phyloP scores from a whole-genome alignment of 1,284 basidiomycete species.

The Cutaneotrichosporon spelunceum region DNA sequence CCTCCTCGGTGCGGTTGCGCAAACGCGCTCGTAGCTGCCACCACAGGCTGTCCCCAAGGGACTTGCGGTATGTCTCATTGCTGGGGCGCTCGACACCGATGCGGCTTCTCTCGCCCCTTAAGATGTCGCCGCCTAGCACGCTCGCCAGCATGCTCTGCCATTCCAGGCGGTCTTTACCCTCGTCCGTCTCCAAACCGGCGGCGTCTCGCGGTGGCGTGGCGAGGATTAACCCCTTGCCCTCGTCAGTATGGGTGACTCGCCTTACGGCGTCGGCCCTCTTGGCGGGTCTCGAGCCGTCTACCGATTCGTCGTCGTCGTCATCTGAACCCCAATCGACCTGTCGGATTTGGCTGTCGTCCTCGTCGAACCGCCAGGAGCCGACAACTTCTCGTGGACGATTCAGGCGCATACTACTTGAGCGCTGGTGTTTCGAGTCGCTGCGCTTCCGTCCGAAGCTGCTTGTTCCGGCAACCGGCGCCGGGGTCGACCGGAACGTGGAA shows the following conservation, averaged over 20 bases:
- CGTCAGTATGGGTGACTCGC: constrained; percentile 18
- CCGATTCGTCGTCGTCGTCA: constrained; percentile 22
- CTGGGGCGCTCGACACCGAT: constrained; percentile 67
- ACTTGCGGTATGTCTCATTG: constrained; percentile 64
- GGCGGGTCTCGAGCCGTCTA: constrained; percentile 15
- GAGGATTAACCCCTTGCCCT: constrained; percentile 14
- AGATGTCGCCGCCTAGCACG: constrained; percentile 85
- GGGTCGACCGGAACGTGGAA: constrained; percentile 10
- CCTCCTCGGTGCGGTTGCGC: constrained; percentile 71
- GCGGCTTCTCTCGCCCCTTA: constrained; percentile 86
- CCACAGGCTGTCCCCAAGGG: constrained; percentile 73
- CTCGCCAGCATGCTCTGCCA: constrained; percentile 94
- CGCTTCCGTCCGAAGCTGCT: not conserved
- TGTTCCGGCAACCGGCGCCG: not conserved
- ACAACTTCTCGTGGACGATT: not conserved
- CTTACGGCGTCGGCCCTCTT: constrained; percentile 23
- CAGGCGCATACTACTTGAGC: constrained; percentile 2
- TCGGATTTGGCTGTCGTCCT: constrained; percentile 24
- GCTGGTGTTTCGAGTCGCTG: not conserved
- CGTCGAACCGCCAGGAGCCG: constrained; percentile 14
- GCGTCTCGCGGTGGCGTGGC: constrained; percentile 22
- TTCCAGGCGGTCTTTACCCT: constrained; percentile 77
- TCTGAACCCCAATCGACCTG: constrained; percentile 27
- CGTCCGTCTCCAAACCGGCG: constrained; percentile 45
- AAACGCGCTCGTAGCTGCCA: constrained; percentile 84